Conservation (phyloP, 2,329 filamentous ascomycete species). For the Akanthomyces dipterigenus region DNA sequence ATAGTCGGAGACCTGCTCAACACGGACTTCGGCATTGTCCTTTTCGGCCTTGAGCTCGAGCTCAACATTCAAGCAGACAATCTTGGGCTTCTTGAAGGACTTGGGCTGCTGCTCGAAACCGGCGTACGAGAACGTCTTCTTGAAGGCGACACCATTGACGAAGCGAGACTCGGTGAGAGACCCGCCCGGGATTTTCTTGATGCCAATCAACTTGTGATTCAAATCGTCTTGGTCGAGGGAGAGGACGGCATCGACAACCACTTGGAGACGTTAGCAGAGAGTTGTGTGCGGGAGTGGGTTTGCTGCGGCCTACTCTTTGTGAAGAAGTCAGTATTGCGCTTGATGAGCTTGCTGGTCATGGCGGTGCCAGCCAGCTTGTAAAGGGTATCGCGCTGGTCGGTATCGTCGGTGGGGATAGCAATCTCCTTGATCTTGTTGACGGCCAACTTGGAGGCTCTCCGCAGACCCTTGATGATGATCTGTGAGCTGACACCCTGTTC, state of each 20-base stretch:
- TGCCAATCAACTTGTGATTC: constrained; percentile 94
- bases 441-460: constrained; percentile 80
- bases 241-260: constrained; percentile 96
- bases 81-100: constrained; percentile 87
- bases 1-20: constrained; percentile 98
- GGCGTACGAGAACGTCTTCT: constrained; percentile 99
- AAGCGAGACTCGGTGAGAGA: constrained; percentile 94
- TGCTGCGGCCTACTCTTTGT: constrained; percentile 68
- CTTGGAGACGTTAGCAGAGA: constrained; percentile 39
- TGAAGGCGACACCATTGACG: constrained; percentile 97
- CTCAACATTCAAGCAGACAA: constrained; percentile 96
- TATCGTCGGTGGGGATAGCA: constrained; percentile 75
- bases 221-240: constrained; percentile 94
- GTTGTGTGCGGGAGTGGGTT: background rate
- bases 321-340: constrained; percentile 94
- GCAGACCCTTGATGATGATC: constrained; percentile 92
- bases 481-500: constrained; percentile 96
- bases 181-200: constrained; percentile 97
- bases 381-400: constrained; percentile 80
- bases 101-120: constrained; percentile 99
- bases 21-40: constrained; percentile 96
- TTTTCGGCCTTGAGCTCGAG: constrained; percentile 98
- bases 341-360: constrained; percentile 99
- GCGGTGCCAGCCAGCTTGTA: constrained; percentile 86
- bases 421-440: constrained; percentile 99